A percentile compares a stretch with the other conserved stretches of the same genome.
These are phyloP conservation scores for Cladosporium velox DNA, from an alignment of 2,329 filamentous ascomycete species.

Conservation along the genomic window DNA sequence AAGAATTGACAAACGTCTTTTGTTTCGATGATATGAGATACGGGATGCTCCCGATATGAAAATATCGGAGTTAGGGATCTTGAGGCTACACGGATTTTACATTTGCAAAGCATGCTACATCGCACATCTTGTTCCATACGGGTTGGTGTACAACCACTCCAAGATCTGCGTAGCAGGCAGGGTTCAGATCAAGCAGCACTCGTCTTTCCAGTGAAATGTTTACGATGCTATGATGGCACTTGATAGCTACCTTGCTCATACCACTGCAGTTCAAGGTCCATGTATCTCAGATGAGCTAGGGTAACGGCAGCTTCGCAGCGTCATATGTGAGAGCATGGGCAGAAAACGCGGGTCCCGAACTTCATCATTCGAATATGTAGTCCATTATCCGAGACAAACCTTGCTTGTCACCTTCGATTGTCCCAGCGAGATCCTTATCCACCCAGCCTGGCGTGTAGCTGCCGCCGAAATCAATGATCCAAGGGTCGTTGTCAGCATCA, in stretches of 20 bases:
- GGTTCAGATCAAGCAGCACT: neutral
- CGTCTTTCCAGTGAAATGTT: neutral
- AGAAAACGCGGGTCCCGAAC: neutral
- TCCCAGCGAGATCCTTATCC: constrained; percentile 28
- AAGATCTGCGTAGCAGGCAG: neutral
- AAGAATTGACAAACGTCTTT: neutral
- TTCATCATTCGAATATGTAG: constrained; percentile 9
- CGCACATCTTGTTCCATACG: neutral
- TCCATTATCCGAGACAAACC: constrained; percentile 27
- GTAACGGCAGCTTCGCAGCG: neutral
- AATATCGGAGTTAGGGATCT: neutral
- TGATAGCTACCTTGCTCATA: neutral
- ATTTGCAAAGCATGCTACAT: neutral
- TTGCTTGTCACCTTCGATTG: constrained; percentile 29
- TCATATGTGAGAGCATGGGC: neutral
- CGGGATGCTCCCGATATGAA: neutral
- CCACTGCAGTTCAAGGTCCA: neutral
- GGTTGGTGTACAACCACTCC: neutral
- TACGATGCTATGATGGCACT: neutral
- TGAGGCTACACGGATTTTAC: neutral
- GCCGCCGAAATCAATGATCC: constrained; percentile 34
- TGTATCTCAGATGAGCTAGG: neutral
- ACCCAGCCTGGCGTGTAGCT: constrained; percentile 31
- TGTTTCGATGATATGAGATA: neutral
- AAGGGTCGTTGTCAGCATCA: constrained; percentile 25